Base-by-base conservation (phyloP, 2,329 filamentous ascomycete genomes). In the Aspergillus pseudoglaucus region DNA sequence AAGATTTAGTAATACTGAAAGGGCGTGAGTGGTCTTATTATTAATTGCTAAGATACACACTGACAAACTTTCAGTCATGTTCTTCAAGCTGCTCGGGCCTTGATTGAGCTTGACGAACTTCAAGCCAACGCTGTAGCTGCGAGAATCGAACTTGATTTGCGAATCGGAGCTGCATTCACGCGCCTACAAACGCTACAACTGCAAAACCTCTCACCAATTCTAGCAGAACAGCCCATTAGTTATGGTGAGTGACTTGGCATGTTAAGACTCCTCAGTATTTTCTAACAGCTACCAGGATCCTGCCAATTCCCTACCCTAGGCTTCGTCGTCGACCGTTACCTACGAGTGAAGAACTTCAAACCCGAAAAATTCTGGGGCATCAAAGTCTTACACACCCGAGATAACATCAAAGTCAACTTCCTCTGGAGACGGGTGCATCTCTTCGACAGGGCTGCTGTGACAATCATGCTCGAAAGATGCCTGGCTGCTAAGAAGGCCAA, bases 291-390 rank as follows among this genome's bases (percentile, higher is more conserved):
- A 33, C 32, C 49, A 88, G 88, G 81, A 12, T 95, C 90, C 3
- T 98, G 93, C 57, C 93, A 98, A 65, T 98, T 98, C 60, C 93
- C 93, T 1, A 97, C 93, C 0, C 76, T 98, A 4, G 93, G 93
- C 0, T 98, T 98, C 56, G 91, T 98, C 1, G 93, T 98, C 6
- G 93, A 98, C 67, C 83, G 91, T 42, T 98, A 97, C 66, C 88
- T 95, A 59, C 84, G 88, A 44, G 93, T 98, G 45, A 84, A 88
- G 53, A 95, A 95, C 58, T 98, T 98, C 66, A 83, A 93, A 1
- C 87, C 91, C 0, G 93, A 98, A 63, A 75, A 81, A 0, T 98
- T 97, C 67, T 98, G 93, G 93, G 80, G 80, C 50, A 95, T 98
- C 73, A 91, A 85, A 58, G 78, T 98, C 35, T 83, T 82, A 60